phyloP scores from a whole-genome alignment of 768 basidiomycete species.

The Pisolithus microcarpus region DNA sequence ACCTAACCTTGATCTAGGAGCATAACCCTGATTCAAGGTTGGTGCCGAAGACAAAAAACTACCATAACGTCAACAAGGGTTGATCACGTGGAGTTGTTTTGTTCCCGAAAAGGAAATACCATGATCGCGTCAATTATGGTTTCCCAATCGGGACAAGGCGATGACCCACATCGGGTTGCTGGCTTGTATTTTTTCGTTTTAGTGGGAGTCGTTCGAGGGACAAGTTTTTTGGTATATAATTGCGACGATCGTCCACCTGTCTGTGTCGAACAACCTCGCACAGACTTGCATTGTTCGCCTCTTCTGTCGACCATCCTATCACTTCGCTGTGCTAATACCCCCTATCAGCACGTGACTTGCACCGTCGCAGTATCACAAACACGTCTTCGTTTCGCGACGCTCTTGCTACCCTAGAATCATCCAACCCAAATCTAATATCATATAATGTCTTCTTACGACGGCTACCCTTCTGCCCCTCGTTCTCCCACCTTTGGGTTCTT shows the following conservation, averaged over 20 bases:
- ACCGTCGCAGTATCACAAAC: neutral
- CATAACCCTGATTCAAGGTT: too few species aligned
- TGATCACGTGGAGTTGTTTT: constrained; percentile 2
- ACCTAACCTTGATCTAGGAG: constrained; percentile 3
- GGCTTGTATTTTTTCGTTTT: constrained; percentile 22
- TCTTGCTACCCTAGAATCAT: constrained; percentile 2
- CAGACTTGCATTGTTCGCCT: constrained; percentile 5
- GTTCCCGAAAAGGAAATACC: constrained; percentile 7
- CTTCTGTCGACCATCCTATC: neutral
- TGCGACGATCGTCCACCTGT: constrained; percentile 3
- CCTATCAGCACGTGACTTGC: neutral
- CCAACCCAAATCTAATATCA: constrained; percentile 8
- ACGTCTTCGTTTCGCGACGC: neutral
- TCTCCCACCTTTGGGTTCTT: constrained; percentile 58
- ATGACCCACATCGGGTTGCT: constrained; percentile 13
- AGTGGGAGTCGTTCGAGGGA: constrained; percentile 2
- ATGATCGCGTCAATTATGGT: neutral
- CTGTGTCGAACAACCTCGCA: constrained; percentile 11
- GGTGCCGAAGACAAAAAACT: too few species aligned
- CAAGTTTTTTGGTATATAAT: constrained; percentile 20
- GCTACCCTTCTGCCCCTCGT: constrained; percentile 36
- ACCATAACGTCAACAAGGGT: constrained; percentile 3
- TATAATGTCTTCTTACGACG: constrained; percentile 39
- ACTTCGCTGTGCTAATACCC: constrained; percentile 2
- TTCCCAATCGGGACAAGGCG: constrained; percentile 18